Percentiles rank a stretch among this genome's conserved stretches.
phyloP scores from a whole-genome alignment of 2,329 filamentous ascomycete species.

The Colletotrichum cuscutae region DNA sequence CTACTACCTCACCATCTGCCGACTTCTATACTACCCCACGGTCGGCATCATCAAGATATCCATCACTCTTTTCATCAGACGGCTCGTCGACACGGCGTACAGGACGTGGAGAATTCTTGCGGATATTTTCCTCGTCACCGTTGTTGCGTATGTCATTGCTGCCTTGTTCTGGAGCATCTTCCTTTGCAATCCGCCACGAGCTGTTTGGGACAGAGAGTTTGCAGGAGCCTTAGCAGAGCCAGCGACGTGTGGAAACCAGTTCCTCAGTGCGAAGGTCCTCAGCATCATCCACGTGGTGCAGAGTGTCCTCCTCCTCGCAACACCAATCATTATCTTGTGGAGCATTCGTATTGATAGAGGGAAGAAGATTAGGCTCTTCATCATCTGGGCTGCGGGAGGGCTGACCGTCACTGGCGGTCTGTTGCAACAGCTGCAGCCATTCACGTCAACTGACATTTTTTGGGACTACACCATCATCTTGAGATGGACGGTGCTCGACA shows the following conservation, averaged over 20 bases:
- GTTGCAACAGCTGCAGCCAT: slow-evolving; percentile 38
- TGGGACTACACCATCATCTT: slow-evolving; percentile 38
- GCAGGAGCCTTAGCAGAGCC: slow-evolving; percentile 11
- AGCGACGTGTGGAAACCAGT: slow-evolving; percentile 21
- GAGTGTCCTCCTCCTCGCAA: slow-evolving; percentile 42
- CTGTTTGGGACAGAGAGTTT: slow-evolving; percentile 29
- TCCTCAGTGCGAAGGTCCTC: slow-evolving; percentile 37
- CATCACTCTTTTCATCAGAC: slow-evolving; percentile 32
- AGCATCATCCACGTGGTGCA: slow-evolving; percentile 45
- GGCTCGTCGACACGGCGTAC: slow-evolving; percentile 28
- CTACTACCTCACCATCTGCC: slow-evolving; percentile 22
- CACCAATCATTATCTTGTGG: slow-evolving; percentile 45
- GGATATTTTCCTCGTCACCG: slow-evolving; percentile 41
- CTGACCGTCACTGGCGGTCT: slow-evolving; percentile 41
- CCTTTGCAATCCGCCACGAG: slow-evolving; percentile 38
- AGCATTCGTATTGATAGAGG: slow-evolving; percentile 41
- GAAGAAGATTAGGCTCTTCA: slow-evolving; percentile 41
- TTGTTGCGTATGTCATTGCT: slow-evolving; percentile 39
- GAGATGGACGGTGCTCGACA: slow-evolving; percentile 42
- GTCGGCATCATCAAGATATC: slow-evolving; percentile 34
- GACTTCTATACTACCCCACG: slow-evolving; percentile 29
- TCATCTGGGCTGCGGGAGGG: slow-evolving; percentile 43
- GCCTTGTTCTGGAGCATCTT: slow-evolving; percentile 41
- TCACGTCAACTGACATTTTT: slow-evolving; percentile 16
- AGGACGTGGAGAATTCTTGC: slow-evolving; percentile 41